These are phyloP conservation scores for Penicillium salamii DNA, from an alignment of 495 filamentous ascomycete species.

Conservation along the genomic window DNA sequence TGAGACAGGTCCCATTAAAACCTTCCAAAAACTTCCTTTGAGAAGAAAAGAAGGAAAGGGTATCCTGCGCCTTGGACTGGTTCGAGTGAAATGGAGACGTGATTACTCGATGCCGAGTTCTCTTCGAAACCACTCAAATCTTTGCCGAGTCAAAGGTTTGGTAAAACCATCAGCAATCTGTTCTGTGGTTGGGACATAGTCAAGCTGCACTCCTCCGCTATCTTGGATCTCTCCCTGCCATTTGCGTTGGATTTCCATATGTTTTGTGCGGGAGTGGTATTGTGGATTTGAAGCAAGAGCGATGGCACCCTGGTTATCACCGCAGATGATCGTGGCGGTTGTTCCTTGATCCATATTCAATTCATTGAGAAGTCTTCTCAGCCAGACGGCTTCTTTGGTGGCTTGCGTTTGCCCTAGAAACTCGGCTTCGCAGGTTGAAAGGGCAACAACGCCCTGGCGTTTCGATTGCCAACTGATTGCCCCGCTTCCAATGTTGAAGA, in stretches of 20 bases:
- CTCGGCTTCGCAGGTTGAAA: conserved; percentile 39
- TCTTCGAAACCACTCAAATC: conserved; percentile 24
- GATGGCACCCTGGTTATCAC: conserved; percentile 33
- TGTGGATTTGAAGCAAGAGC: conserved; percentile 25
- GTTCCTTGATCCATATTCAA: conserved; percentile 18
- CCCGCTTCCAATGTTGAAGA: conserved; percentile 33
- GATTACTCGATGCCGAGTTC: conserved; percentile 16
- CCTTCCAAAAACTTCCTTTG: too few relatives aligned
- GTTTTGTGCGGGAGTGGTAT: conserved; percentile 28
- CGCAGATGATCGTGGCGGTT: conserved; percentile 14
- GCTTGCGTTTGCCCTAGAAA: conserved; percentile 34
- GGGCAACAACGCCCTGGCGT: conserved; percentile 28
- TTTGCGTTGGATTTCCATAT: conserved; percentile 30
- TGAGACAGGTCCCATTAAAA: too few relatives aligned
- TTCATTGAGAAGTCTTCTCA: conserved; percentile 30
- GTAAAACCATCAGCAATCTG: conserved; percentile 25
- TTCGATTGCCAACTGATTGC: conserved; percentile 39
- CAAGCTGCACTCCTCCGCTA: conserved; percentile 13
- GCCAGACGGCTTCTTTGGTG: conserved; percentile 39
- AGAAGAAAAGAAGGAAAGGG: too few relatives aligned
- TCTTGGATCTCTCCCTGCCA: conserved; percentile 26
- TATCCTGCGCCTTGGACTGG: too few relatives aligned
- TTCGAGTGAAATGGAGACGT: too few relatives aligned
- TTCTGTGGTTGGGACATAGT: conserved; percentile 21
- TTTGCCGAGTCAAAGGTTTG: conserved; percentile 22